These are phyloP conservation scores for Lecanicillium sp. DNA, from an alignment of 2,329 filamentous ascomycete species.

Conservation along the genomic window DNA sequence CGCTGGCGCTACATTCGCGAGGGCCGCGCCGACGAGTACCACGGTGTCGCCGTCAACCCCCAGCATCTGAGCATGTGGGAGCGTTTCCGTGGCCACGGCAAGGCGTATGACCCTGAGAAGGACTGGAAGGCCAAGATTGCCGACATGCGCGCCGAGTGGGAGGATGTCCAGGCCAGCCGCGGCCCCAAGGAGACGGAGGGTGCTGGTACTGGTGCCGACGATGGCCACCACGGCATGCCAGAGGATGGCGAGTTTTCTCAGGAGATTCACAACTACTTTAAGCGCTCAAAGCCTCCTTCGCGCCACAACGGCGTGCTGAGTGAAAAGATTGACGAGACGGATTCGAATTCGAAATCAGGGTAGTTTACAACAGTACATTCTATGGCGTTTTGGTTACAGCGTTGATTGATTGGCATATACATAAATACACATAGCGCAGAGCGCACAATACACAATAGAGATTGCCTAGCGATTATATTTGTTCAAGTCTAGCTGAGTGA, in stretches of 20 bases:
- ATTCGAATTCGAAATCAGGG: constrained; percentile 12
- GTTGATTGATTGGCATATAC: too few relatives aligned
- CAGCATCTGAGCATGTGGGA: constrained; percentile 87
- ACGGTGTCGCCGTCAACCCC: constrained; percentile 86
- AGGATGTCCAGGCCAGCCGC: constrained; percentile 38
- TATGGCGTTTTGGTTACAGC: too few relatives aligned
- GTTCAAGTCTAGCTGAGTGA: too few relatives aligned
- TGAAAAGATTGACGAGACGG: constrained; percentile 21
- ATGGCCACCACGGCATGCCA: constrained; percentile 25
- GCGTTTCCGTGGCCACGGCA: constrained; percentile 67
- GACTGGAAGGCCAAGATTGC: constrained; percentile 80
- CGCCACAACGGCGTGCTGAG: constrained; percentile 14
- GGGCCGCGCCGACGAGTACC: constrained; percentile 74
- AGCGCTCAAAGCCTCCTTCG: constrained; percentile 27
- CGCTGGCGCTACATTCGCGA: constrained; percentile 82
- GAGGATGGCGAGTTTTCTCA: constrained; percentile 44
- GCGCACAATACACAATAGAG: too few relatives aligned
- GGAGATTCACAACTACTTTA: constrained; percentile 49
- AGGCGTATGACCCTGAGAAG: constrained; percentile 72
- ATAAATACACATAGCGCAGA: too few relatives aligned
- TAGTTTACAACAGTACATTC: too few relatives aligned
- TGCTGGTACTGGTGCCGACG: constrained; percentile 5
- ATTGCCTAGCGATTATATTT: too few relatives aligned
- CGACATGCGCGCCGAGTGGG: constrained; percentile 66
- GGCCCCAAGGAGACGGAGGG: constrained; percentile 41